These are phyloP conservation scores for Pyrus bretschneideri DNA, from an alignment of 306 rosid genomes.

Conservation along the genomic window DNA sequence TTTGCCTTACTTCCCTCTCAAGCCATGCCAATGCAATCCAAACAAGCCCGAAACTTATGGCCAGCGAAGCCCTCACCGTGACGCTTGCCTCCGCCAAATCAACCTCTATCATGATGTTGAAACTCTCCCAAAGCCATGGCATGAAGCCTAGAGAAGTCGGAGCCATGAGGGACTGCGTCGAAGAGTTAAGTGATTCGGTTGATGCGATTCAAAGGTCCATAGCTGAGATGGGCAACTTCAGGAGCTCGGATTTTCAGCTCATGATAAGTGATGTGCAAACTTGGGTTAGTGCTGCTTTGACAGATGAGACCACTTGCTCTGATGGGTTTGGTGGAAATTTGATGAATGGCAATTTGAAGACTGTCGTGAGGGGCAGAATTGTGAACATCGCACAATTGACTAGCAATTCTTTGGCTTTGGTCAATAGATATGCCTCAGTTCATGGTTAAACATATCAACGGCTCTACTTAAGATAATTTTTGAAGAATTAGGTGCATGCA, in stretches of 20 bases:
- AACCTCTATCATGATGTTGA: conserved; percentile 28
- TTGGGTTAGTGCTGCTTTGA: conserved; percentile 76
- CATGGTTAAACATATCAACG: neutral
- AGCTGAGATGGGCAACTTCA: conserved; percentile 36
- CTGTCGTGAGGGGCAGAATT: conserved; percentile 24
- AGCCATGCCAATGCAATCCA: conserved; percentile 48
- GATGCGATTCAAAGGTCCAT: conserved; percentile 48
- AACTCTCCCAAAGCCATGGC: conserved; percentile 23
- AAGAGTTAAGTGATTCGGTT: conserved; percentile 49
- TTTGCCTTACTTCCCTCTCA: conserved; percentile 58
- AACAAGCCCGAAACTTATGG: conserved; percentile 39
- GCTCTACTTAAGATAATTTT: neutral
- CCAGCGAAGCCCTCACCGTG: conserved; percentile 50
- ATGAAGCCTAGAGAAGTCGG: conserved; percentile 38
- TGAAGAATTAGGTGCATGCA: neutral
- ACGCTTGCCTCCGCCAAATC: conserved; percentile 45
- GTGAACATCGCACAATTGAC: conserved; percentile 49
- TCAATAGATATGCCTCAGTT: conserved; percentile 42
- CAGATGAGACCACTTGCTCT: conserved; percentile 55
- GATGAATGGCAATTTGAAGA: conserved; percentile 30
- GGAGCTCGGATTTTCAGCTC: conserved; percentile 16
- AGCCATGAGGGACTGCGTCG: conserved; percentile 68
- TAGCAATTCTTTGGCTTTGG: conserved; percentile 74
- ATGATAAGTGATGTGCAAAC: conserved; percentile 56
- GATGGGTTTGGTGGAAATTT: conserved; percentile 48